A percentile compares a stretch with the other conserved stretches of the same genome.
Conservation (phyloP, 169 alveolate genomes). For the Babesia ovata region DNA sequence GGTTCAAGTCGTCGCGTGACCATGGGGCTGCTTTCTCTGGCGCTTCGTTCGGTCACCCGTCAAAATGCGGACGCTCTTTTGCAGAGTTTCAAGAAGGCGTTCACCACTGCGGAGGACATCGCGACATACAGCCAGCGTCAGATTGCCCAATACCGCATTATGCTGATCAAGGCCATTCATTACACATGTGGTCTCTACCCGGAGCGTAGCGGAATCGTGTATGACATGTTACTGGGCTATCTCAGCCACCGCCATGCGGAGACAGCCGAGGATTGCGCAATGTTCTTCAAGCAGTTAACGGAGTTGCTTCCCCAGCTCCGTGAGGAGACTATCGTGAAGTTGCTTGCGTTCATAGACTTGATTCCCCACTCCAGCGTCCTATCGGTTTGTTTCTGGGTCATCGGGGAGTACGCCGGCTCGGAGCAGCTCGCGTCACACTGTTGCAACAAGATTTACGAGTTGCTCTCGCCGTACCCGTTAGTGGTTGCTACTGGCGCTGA, state of each 20-base stretch:
- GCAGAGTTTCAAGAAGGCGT: slow-evolving; percentile 65
- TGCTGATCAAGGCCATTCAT: slow-evolving; percentile 70
- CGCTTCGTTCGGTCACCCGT: slow-evolving; percentile 61
- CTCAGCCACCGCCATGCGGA: slow-evolving; percentile 60
- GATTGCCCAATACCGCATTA: slow-evolving; percentile 59
- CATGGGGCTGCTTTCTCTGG: slow-evolving; percentile 81
- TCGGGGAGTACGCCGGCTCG: slow-evolving; percentile 56
- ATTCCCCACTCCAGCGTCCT: slow-evolving; percentile 45
- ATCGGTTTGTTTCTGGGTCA: slow-evolving; percentile 55
- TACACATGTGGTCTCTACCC: slow-evolving; percentile 73
- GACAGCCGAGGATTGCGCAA: slow-evolving; percentile 72
- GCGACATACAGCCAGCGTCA: slow-evolving; percentile 65
- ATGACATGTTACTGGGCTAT: slow-evolving; percentile 64
- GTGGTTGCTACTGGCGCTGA: slow-evolving; percentile 40
- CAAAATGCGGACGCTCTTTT: slow-evolving; percentile 70
- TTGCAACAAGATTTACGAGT: slow-evolving; percentile 73
- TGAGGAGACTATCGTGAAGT: slow-evolving; percentile 49
- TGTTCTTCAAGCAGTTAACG: slow-evolving; percentile 58
- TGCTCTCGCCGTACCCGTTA: slow-evolving; percentile 81
- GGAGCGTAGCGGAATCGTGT: slow-evolving; percentile 58
- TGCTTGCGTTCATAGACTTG: slow-evolving; percentile 45
- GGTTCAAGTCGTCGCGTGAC: slow-evolving; percentile 82
- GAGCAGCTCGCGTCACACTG: slow-evolving; percentile 21
- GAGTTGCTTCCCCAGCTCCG: slow-evolving; percentile 58
- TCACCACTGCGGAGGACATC: slow-evolving; percentile 55